phyloP scores from a whole-genome alignment of 2,329 filamentous ascomycete species.

The Colletotrichum camelliae region DNA sequence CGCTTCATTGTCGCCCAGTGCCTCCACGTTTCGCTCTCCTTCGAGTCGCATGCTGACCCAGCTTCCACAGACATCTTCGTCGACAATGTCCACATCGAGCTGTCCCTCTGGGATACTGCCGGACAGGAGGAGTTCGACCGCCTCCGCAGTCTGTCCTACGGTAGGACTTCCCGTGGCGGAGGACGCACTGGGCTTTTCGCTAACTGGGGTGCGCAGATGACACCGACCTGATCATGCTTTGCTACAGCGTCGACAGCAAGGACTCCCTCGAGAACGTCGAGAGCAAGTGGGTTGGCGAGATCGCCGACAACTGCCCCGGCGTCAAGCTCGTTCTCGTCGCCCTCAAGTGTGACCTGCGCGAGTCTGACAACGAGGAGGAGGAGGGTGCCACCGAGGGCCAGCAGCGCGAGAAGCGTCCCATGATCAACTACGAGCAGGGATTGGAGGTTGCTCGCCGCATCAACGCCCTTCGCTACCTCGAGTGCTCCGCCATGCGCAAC shows the following conservation, averaged over 20 bases:
- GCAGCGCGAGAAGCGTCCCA: slow-evolving; percentile 61
- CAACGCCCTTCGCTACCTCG: slow-evolving; percentile 90
- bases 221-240: slow-evolving; percentile 98
- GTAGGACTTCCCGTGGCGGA: slow-evolving; percentile 40
- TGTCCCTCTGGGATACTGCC: slow-evolving; percentile 97
- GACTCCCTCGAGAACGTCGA: slow-evolving; percentile 98
- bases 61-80: slow-evolving; percentile 88
- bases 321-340: slow-evolving; percentile 96
- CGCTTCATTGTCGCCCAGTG: background rate
- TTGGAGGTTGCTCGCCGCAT: slow-evolving; percentile 91
- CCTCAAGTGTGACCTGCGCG: slow-evolving; percentile 94
- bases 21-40: background rate
- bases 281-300: slow-evolving; percentile 98
- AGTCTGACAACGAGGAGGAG: slow-evolving; percentile 75
- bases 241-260: slow-evolving; percentile 95
- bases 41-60: background rate
- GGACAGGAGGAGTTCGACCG: slow-evolving; percentile 99
- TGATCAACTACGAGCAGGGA: slow-evolving; percentile 91
- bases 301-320: slow-evolving; percentile 94
- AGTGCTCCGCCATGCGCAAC: slow-evolving; percentile 99
- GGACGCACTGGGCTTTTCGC: background rate
- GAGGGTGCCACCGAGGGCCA: slow-evolving; percentile 49
- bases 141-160: slow-evolving; percentile 92
- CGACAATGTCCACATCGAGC: slow-evolving; percentile 94
- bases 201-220: slow-evolving; percentile 58